Evolutionary conservation across 2,329 filamentous ascomycete species (phyloP).

Genomic region (Colletotrichum scovillei): DNA sequence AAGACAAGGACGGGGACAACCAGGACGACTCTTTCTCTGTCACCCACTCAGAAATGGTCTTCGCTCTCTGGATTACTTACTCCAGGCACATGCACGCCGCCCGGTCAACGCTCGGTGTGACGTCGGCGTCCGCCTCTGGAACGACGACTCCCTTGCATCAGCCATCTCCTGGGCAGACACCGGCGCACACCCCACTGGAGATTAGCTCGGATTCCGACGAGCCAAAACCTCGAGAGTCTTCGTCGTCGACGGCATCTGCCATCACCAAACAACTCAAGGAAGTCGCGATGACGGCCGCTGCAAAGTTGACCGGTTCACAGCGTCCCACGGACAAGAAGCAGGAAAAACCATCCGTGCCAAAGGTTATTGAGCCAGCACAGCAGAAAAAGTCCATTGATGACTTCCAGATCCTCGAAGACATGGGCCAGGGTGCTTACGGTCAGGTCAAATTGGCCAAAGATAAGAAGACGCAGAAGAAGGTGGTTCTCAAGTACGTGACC

Average conservation of each 20-base stretch:
- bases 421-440: slow-evolving; percentile 98
- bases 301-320: slow-evolving; percentile 59
- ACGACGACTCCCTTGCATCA: slow-evolving; percentile 80
- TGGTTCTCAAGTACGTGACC: slow-evolving; percentile 97
- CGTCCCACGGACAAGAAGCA: slow-evolving; percentile 47
- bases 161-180: slow-evolving; percentile 80
- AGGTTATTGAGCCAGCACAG: slow-evolving; percentile 51
- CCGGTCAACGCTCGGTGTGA: slow-evolving; percentile 67
- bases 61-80: slow-evolving; percentile 97
- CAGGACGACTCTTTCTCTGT: slow-evolving; percentile 58
- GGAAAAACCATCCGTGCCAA: slow-evolving; percentile 48
- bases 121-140: slow-evolving; percentile 73
- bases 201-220: slow-evolving; percentile 66
- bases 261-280: slow-evolving; percentile 69
- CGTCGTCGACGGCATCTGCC: slow-evolving; percentile 56
- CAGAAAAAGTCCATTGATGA: slow-evolving; percentile 87
- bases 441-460: slow-evolving; percentile 95
- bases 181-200: slow-evolving; percentile 66
- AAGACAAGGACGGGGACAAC: slow-evolving; percentile 49
- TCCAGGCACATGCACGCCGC: slow-evolving; percentile 90
- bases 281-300: slow-evolving; percentile 65
- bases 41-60: slow-evolving; percentile 81
- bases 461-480: slow-evolving; percentile 83
- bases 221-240: slow-evolving; percentile 50
- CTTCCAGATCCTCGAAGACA: slow-evolving; percentile 94